Evolutionary conservation across 1,284 basidiomycete genomes (phyloP).

Genomic region (Ustilago crameri): DNA sequence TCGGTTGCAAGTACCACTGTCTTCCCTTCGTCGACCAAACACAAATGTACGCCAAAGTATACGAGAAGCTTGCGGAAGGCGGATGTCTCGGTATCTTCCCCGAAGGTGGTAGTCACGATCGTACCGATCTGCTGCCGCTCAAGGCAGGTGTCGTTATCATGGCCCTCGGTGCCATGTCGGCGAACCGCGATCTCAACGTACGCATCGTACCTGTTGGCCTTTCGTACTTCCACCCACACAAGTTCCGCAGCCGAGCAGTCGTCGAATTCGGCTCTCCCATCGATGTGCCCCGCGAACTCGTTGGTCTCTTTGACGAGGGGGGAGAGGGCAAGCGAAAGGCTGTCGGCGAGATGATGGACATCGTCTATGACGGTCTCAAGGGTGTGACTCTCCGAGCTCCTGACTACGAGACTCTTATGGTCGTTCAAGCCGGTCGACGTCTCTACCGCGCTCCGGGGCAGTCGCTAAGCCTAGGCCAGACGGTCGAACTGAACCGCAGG

Average conservation of each 20-base stretch:
- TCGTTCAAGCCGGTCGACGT: slow-evolving; percentile 93
- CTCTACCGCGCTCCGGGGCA: slow-evolving; percentile 95
- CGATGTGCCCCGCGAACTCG: slow-evolving; percentile 84
- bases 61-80: slow-evolving; percentile 84
- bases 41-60: slow-evolving; percentile 94
- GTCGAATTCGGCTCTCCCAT: slow-evolving; percentile 95
- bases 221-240: slow-evolving; percentile 68
- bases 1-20: slow-evolving; percentile 60
- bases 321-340: slow-evolving; percentile 90
- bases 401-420: slow-evolving; percentile 97
- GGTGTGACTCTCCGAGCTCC: slow-evolving; percentile 95
- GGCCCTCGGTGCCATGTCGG: slow-evolving; percentile 68
- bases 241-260: slow-evolving; percentile 73
- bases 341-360: slow-evolving; percentile 86
- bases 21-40: slow-evolving; percentile 80
- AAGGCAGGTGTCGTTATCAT: slow-evolving; percentile 68
- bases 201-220: slow-evolving; percentile 67
- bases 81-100: slow-evolving; percentile 75
- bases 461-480: slow-evolving; percentile 91
- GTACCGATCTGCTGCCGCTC: slow-evolving; percentile 67
- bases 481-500: slow-evolving; percentile 94
- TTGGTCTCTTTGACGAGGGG: slow-evolving; percentile 90
- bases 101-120: slow-evolving; percentile 67
- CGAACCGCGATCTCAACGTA: slow-evolving; percentile 63
- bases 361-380: slow-evolving; percentile 95